phyloP scores from a whole-genome alignment of 208 protist genomes.

The Naegleria gruberi region DNA sequence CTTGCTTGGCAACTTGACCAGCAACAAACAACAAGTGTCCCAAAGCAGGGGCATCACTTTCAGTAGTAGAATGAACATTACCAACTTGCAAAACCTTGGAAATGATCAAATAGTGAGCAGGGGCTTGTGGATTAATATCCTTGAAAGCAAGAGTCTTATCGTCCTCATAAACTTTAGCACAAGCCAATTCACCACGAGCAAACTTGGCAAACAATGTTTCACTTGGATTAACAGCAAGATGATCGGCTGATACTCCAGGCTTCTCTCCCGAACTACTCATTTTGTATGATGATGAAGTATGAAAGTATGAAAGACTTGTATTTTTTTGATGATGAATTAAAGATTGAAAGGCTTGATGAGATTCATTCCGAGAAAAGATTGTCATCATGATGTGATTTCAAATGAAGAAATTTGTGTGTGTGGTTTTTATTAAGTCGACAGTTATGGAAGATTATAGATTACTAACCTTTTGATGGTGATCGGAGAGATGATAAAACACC shows the following conservation, averaged over 20 bases:
- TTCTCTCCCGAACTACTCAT: not conserved
- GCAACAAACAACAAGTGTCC: conserved; percentile 27
- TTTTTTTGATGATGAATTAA: too few species aligned
- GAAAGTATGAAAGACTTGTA: too few species aligned
- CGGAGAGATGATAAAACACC: too few species aligned
- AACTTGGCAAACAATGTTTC: conserved; percentile 37
- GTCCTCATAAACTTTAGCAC: conserved; percentile 31
- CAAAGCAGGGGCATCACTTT: conserved; percentile 24
- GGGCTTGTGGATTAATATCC: conserved; percentile 34
- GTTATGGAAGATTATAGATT: too few species aligned
- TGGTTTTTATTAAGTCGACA: too few species aligned
- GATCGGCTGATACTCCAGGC: not conserved
- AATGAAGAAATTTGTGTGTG: too few species aligned
- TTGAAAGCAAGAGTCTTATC: conserved; percentile 28
- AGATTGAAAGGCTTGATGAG: too few species aligned
- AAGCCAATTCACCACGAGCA: conserved; percentile 24
- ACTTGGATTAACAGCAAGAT: conserved; percentile 3
- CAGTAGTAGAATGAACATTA: conserved; percentile 3
- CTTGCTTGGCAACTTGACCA: conserved; percentile 27
- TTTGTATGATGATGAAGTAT: not conserved
- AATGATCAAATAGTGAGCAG: conserved; percentile 34
- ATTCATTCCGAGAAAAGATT: too few species aligned
- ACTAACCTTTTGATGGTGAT: too few species aligned
- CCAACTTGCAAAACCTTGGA: conserved; percentile 22
- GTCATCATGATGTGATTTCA: too few species aligned